Percentiles rank a stretch among this genome's conserved stretches.
phyloP scores from a whole-genome alignment of 176 grass and related monocot species.

The Oryza meyeriana region DNA sequence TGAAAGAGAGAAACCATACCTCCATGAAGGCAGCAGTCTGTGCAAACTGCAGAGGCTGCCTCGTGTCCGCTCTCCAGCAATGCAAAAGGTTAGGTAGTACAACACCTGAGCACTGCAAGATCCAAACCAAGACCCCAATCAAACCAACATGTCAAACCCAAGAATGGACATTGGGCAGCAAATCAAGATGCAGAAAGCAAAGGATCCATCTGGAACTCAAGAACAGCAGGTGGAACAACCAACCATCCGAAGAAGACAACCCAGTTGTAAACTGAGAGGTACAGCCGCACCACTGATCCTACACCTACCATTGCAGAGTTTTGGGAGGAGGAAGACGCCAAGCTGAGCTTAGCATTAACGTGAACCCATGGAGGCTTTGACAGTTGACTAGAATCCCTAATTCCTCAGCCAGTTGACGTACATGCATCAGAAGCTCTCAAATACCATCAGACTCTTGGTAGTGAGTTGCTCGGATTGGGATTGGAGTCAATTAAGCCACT shows the following conservation, averaged over 20 bases:
- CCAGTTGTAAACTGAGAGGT: constrained; percentile 38
- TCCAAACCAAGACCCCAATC: neutral
- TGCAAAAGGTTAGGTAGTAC: neutral
- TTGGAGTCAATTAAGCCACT: neutral
- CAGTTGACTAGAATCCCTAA: neutral
- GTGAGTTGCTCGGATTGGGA: neutral
- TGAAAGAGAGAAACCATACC: neutral
- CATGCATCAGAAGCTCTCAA: neutral
- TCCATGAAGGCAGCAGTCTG: constrained; percentile 8
- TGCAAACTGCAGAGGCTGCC: neutral
- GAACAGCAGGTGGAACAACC: neutral
- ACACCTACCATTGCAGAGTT: constrained; percentile 13
- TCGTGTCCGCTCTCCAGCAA: neutral
- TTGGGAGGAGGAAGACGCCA: neutral
- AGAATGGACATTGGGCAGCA: no score
- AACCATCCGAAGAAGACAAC: constrained; percentile 1
- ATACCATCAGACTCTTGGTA: neutral
- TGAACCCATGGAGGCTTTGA: neutral
- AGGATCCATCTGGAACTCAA: neutral
- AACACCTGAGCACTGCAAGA: constrained; percentile 21
- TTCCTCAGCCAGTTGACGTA: neutral
- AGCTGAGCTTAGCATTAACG: neutral
- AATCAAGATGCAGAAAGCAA: neutral
- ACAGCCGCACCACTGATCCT: neutral
- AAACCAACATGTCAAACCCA: neutral